Base-by-base conservation (phyloP, 148 eudicot genomes). In the Limonium bicolor region DNA sequence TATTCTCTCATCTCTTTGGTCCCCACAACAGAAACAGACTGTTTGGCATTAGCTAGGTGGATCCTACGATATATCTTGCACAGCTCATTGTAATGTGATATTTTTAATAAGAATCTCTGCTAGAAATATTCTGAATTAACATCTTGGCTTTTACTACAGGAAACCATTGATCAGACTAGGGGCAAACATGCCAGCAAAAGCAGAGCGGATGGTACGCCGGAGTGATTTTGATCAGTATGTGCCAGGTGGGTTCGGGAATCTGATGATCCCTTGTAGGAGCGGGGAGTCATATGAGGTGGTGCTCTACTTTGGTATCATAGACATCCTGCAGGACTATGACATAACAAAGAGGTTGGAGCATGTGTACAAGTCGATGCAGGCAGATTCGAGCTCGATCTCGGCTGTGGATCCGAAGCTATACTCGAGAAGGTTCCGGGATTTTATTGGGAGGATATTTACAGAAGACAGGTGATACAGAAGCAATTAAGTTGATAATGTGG, bases 351-450 rank as follows among this genome's bases (percentile, higher is more conserved):
- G 73, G 67, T 54, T 90, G 15, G 99, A 90, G 48, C 95, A 81
- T 31, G 88, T 93, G 5, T 90, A 90, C 73, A 90, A 90, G 54
- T 90, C 99, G 13, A 60, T 90, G 5, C 99, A 90, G 56, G 93
- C 62, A 1, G 99, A 90, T 58, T 82, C 99, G 0, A 63, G 80
- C 25, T 90, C 92, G 4, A 90, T 90, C 48, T 84, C 93, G 18
- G 95, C 95, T 1, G 99, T 90, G 21, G 95, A 84, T 57, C 99
- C 99, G 8, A 85, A 84, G 63, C 72, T 90, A 4, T 84, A 90
- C 56, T 90, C 99, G 0, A 80, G 62, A 59, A 80, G 99, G 52
- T 90, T 84, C 50, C 73, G 82, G 8, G 82, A 90, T 58, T 90
- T 90, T 59, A 54, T 77, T 0, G 82, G 93, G 12, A 68, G 85